Conservation (phyloP, 495 filamentous ascomycete species). For the Astrothelium subdiscretum region DNA sequence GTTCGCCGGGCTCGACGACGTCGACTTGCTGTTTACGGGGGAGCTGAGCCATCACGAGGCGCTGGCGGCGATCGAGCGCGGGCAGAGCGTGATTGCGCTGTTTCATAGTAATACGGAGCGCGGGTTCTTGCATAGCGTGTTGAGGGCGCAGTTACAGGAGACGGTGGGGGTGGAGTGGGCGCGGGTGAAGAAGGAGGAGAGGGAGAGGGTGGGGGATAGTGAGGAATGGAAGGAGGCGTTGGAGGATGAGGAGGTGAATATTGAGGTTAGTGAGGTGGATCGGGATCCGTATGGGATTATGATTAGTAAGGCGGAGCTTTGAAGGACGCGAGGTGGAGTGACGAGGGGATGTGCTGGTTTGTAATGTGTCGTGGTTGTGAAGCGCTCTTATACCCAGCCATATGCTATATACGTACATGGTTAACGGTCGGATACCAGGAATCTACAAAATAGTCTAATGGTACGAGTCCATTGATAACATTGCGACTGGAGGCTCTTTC, state of each 20-base stretch:
- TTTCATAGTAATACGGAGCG: constrained; percentile 90
- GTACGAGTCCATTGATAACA: too few species aligned
- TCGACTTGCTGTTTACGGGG: constrained; percentile 76
- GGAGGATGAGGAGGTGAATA: constrained; percentile 41
- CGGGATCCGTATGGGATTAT: constrained; percentile 67
- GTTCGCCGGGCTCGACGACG: constrained; percentile 46
- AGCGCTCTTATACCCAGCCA: background rate
- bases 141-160: constrained; percentile 52
- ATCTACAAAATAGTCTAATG: too few species aligned
- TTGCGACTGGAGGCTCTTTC: too few species aligned
- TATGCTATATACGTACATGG: too few species aligned
- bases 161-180: constrained; percentile 45
- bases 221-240: constrained; percentile 36
- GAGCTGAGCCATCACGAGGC: constrained; percentile 91
- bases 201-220: constrained; percentile 22
- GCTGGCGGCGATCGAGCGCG: constrained; percentile 73
- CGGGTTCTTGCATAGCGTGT: constrained; percentile 58
- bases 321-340: background rate
- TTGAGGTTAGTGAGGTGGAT: constrained; percentile 68
- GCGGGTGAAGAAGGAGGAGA: constrained; percentile 30
- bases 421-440: too few species aligned
- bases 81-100: constrained; percentile 68
- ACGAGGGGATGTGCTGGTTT: background rate
- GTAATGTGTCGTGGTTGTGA: background rate
- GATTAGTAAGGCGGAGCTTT: constrained; percentile 32